Evolutionary conservation across 2,329 filamentous ascomycete species (phyloP).

Genomic region (Teratosphaeria viscida): DNA sequence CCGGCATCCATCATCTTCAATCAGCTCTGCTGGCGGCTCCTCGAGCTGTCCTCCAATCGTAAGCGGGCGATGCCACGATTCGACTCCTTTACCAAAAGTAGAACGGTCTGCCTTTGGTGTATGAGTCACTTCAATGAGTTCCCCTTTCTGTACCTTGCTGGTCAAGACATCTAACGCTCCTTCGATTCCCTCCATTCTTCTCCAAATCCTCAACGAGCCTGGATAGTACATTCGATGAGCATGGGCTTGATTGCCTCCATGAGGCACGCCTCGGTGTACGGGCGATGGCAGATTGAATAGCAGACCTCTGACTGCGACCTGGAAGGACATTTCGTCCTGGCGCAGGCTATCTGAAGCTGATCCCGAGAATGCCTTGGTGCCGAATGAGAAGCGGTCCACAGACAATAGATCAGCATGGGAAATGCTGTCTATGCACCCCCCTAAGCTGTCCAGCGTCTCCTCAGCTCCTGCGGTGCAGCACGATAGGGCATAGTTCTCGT

Average conservation of each 20-base stretch:
- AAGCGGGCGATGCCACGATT: slow-evolving; percentile 13
- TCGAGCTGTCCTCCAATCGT: neutral
- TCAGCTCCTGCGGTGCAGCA: slow-evolving; percentile 55
- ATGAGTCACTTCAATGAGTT: neutral
- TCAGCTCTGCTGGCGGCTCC: neutral
- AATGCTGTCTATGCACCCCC: slow-evolving; percentile 74
- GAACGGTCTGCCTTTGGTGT: too few relatives aligned
- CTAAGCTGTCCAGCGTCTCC: slow-evolving; percentile 63
- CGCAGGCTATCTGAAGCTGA: slow-evolving; percentile 60
- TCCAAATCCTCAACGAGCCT: slow-evolving; percentile 72
- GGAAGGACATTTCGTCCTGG: slow-evolving; percentile 90
- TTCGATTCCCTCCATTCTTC: slow-evolving; percentile 70
- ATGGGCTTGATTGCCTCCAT: slow-evolving; percentile 35
- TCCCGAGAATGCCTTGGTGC: slow-evolving; percentile 40
- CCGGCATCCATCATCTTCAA: slow-evolving; percentile 1
- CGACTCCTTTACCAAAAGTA: too few relatives aligned
- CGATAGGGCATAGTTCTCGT: slow-evolving; percentile 87
- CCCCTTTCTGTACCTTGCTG: slow-evolving; percentile 41
- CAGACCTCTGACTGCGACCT: slow-evolving; percentile 77
- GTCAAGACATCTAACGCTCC: slow-evolving; percentile 62
- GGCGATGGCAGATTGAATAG: slow-evolving; percentile 77
- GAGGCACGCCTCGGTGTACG: slow-evolving; percentile 52
- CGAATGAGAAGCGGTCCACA: slow-evolving; percentile 58
- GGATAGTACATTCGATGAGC: slow-evolving; percentile 90
- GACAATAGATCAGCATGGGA: slow-evolving; percentile 82